Percentiles rank a stretch among this genome's conserved stretches.
Conservation (phyloP, 768 basidiomycete species). For the Leccinum sublutescens region DNA sequence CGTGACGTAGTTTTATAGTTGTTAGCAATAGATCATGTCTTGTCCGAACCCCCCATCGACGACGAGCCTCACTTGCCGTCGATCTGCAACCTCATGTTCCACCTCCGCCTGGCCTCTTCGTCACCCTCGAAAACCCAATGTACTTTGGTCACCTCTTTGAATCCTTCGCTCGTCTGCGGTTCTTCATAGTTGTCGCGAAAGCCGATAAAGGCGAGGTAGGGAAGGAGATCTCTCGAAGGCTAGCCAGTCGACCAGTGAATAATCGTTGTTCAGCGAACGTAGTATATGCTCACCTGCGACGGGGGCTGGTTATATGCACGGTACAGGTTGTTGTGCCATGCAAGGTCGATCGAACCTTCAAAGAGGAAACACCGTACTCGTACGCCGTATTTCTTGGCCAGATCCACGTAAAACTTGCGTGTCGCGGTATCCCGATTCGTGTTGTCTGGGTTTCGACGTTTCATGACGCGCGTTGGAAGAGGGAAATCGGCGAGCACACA, state of each 20-base stretch:
- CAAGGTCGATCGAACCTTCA: slow-evolving; percentile 71
- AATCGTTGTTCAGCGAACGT: background rate
- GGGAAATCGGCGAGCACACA: slow-evolving; percentile 31
- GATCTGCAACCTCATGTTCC: slow-evolving; percentile 87
- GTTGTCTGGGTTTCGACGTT: slow-evolving; percentile 57
- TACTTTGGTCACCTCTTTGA: slow-evolving; percentile 69
- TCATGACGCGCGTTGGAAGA: background rate
- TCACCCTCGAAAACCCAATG: slow-evolving; percentile 80
- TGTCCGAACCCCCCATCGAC: background rate
- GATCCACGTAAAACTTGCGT: slow-evolving; percentile 65
- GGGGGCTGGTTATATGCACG: slow-evolving; percentile 65
- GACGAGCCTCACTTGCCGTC: slow-evolving; percentile 53
- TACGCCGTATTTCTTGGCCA: slow-evolving; percentile 56
- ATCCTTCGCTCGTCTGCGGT: slow-evolving; percentile 69
- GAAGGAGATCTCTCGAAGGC: slow-evolving; percentile 52
- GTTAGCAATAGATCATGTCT: slow-evolving; percentile 7
- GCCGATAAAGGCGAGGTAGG: slow-evolving; percentile 55
- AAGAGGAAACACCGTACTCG: slow-evolving; percentile 74
- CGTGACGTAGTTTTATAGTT: background rate
- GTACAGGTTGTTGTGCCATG: slow-evolving; percentile 93
- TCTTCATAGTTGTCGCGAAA: slow-evolving; percentile 66
- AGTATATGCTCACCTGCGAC: slow-evolving; percentile 21
- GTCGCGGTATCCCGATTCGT: slow-evolving; percentile 80
- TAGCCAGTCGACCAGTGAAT: slow-evolving; percentile 17
- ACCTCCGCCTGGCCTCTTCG: slow-evolving; percentile 65